Evolutionary conservation across 768 basidiomycete species (phyloP).

Genomic region (Termitomyces sp.): DNA sequence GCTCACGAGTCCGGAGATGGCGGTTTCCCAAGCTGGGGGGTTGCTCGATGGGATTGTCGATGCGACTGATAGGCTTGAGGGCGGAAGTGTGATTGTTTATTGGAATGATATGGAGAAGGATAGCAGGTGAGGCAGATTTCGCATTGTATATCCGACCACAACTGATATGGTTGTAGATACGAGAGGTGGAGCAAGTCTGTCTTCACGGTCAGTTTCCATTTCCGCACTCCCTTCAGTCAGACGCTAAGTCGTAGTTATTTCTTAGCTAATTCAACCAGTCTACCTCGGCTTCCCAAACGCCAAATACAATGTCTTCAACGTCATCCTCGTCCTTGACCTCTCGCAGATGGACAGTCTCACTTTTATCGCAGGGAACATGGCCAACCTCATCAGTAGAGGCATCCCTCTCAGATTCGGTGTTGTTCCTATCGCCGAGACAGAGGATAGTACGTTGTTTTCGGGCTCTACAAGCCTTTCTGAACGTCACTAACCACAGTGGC

Average conservation of each 20-base stretch:
- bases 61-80: slow-evolving; percentile 82
- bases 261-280: slow-evolving; percentile 67
- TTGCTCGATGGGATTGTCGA: slow-evolving; percentile 79
- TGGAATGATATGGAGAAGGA: slow-evolving; percentile 93
- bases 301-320: slow-evolving; percentile 76
- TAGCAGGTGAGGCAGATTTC: slow-evolving; percentile 39
- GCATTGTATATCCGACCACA: not conserved
- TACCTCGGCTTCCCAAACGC: slow-evolving; percentile 78
- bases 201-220: slow-evolving; percentile 32
- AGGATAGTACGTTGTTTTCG: slow-evolving; percentile 26
- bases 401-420: slow-evolving; percentile 84
- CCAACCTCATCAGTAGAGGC: slow-evolving; percentile 63
- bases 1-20: slow-evolving; percentile 59
- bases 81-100: slow-evolving; percentile 68
- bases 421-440: slow-evolving; percentile 63
- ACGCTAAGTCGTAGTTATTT: not conserved
- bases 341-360: slow-evolving; percentile 53
- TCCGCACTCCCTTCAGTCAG: not conserved
- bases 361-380: slow-evolving; percentile 59
- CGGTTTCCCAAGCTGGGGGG: slow-evolving; percentile 39
- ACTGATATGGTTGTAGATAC: slow-evolving; percentile 31
- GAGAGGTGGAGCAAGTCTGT: slow-evolving; percentile 45
- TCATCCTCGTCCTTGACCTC: slow-evolving; percentile 78
- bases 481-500: not conserved
- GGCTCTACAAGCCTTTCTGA: not conserved